These are phyloP conservation scores for Mortierella sp. DNA, from an alignment of 371 early-diverging fungal genomes.

Conservation along the genomic window DNA sequence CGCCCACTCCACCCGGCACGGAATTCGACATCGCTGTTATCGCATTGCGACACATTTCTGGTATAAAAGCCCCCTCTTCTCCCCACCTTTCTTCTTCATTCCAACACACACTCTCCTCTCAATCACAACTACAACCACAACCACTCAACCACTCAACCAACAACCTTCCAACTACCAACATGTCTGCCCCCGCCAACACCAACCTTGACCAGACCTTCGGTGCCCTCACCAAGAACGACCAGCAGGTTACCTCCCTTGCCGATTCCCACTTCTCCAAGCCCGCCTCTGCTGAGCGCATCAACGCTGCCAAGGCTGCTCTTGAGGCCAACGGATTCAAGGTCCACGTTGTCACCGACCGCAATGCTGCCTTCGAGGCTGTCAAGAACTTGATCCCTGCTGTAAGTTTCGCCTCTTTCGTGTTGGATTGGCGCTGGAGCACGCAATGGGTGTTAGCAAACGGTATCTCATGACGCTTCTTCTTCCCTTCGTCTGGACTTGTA, in stretches of 20 bases:
- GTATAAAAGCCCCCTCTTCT: no score
- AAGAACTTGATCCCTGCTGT: constrained; percentile 54
- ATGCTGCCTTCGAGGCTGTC: constrained; percentile 47
- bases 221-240: constrained; percentile 32
- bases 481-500: constrained; percentile 1
- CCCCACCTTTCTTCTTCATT: no score
- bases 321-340: constrained; percentile 55
- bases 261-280: constrained; percentile 39
- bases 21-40: no score
- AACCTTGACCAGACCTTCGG: constrained; percentile 42
- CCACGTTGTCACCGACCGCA: constrained; percentile 34
- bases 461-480: background rate
- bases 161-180: constrained; percentile 5
- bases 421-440: no score
- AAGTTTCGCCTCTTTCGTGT: no score
- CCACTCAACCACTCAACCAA: background rate
- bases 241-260: constrained; percentile 20
- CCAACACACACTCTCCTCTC: background rate
- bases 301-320: constrained; percentile 49
- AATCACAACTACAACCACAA: background rate
- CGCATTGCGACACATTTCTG: no score
- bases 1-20: no score
- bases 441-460: no score
- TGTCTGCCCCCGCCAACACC: constrained; percentile 36
- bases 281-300: constrained; percentile 50